Evolutionary conservation across 129 eudicot species (phyloP).

Genomic region (Helianthus tuberosus): DNA sequence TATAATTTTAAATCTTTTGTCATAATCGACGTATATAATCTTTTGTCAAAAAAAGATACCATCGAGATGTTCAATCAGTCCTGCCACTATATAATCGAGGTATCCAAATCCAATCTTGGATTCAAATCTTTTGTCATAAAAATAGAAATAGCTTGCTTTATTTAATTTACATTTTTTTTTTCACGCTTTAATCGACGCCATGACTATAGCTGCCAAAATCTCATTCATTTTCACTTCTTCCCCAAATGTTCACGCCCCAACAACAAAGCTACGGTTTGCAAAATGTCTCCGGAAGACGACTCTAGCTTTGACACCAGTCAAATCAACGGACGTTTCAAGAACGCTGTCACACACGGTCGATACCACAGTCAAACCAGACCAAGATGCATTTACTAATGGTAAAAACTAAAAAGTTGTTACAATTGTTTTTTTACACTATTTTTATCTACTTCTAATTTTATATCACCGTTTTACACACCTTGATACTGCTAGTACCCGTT

Average conservation of each 20-base stretch:
- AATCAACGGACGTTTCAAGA: conserved; percentile 33
- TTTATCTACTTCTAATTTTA: too few species aligned
- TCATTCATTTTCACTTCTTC: conserved; percentile 15
- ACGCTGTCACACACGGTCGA: conserved; percentile 30
- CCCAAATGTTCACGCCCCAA: background rate
- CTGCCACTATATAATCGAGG: too few species aligned
- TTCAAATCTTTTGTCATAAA: background rate
- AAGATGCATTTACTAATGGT: conserved; percentile 30
- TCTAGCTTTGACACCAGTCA: conserved; percentile 41
- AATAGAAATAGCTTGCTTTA: background rate
- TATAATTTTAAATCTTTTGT: too few species aligned
- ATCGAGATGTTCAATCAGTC: too few species aligned
- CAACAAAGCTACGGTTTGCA: conserved; percentile 22
- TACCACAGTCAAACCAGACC: conserved; percentile 21
- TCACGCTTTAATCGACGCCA: conserved; percentile 12
- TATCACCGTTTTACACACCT: too few species aligned
- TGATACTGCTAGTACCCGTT: too few species aligned
- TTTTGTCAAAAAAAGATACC: too few species aligned
- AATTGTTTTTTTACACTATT: too few species aligned
- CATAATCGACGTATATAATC: too few species aligned
- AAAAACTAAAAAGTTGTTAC: background rate
- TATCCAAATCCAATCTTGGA: background rate
- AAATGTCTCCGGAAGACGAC: conserved; percentile 12
- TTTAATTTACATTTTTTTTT: conserved; percentile 12
- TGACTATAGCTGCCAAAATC: conserved; percentile 12